Evolutionary conservation across 768 basidiomycete genomes (phyloP).

Genomic region (Russula compacta): DNA sequence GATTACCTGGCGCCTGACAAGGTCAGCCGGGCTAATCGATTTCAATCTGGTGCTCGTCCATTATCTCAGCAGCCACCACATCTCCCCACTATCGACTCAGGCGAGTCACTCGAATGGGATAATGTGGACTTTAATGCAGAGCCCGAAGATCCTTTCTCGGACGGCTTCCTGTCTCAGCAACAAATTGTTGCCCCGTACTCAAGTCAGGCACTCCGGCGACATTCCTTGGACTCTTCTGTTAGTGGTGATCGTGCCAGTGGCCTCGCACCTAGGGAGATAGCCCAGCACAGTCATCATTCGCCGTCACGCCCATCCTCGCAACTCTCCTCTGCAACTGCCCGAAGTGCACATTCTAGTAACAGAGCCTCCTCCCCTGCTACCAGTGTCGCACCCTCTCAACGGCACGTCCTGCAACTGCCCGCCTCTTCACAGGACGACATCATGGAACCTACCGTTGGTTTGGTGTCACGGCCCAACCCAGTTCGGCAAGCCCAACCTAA

Average conservation of each 20-base stretch:
- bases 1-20: constrained; percentile 12
- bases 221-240: constrained; percentile 4
- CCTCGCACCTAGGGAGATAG: not conserved
- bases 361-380: not conserved
- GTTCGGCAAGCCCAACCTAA: not conserved
- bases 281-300: not conserved
- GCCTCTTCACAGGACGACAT: not conserved
- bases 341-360: not conserved
- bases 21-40: not conserved
- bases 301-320: constrained; percentile 7
- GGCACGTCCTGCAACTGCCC: not conserved
- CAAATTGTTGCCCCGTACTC: constrained; percentile 3
- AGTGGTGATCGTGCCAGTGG: not conserved
- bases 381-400: not conserved
- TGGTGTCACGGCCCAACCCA: constrained; percentile 2
- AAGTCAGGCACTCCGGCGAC: constrained; percentile 1
- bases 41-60: not conserved
- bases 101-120: constrained; percentile 26
- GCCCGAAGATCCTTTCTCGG: constrained; percentile 27
- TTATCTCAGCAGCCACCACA: not conserved
- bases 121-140: constrained; percentile 4
- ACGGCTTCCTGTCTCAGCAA: constrained; percentile 13
- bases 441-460: not conserved
- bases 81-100: constrained; percentile 28
- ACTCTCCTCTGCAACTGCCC: constrained; percentile 1